phyloP scores from a whole-genome alignment of 2,329 filamentous ascomycete species.

The Scleromitrula shiraiana region DNA sequence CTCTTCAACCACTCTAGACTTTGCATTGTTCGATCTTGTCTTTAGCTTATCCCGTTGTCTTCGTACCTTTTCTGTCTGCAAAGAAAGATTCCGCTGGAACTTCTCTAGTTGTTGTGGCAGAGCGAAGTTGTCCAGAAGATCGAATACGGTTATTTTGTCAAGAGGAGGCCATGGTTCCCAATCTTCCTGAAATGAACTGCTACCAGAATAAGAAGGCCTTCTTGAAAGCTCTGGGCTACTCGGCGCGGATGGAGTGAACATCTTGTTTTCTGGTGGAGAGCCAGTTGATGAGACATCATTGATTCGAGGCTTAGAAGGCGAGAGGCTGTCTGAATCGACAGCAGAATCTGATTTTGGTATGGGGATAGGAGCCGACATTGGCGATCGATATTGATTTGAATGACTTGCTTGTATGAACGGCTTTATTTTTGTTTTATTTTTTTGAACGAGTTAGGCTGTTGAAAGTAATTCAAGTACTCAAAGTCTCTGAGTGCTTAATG shows the following conservation, averaged over 20 bases:
- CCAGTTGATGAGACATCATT: conserved; percentile 34
- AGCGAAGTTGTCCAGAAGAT: conserved; percentile 89
- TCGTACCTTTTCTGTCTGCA: conserved; percentile 77
- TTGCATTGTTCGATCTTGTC: conserved; percentile 67
- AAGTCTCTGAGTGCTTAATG: no score
- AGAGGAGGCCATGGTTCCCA: conserved; percentile 82
- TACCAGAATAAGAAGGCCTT: conserved; percentile 73
- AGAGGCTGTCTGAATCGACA: conserved; percentile 15
- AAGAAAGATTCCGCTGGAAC: conserved; percentile 72
- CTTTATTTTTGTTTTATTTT: no score
- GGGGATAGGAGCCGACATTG: conserved; percentile 37
- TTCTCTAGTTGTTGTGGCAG: conserved; percentile 86
- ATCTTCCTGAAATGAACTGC: conserved; percentile 79
- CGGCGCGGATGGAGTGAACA: conserved; percentile 38
- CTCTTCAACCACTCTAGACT: conserved; percentile 84
- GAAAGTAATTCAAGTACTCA: no score
- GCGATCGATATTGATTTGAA: no score
- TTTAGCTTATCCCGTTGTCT: conserved; percentile 75
- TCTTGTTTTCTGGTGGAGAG: conserved; percentile 40
- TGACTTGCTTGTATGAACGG: no score
- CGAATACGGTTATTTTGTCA: conserved; percentile 84
- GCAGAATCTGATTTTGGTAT: conserved; percentile 26
- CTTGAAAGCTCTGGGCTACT: conserved; percentile 58
- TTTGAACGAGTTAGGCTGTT: no score
- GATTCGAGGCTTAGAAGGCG: conserved; percentile 17